phyloP scores from a whole-genome alignment of 306 rosid genomes.

The Gleditsia sinensis region DNA sequence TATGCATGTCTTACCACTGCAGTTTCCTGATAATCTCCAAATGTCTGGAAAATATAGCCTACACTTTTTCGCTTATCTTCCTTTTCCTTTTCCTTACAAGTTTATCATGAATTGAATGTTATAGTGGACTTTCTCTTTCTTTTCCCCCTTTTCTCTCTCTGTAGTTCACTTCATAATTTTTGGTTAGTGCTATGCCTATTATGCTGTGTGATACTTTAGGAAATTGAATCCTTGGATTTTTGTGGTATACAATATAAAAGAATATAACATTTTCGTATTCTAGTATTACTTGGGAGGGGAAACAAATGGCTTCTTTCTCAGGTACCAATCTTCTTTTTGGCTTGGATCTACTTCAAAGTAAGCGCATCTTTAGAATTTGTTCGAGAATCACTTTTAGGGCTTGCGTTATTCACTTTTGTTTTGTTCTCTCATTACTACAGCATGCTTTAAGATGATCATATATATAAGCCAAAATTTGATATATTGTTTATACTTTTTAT shows the following conservation, averaged over 20 bases:
- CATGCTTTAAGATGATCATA: not conserved
- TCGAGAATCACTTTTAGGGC: not conserved
- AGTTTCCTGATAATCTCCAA: too few species aligned
- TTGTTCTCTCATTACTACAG: slow-evolving; percentile 3
- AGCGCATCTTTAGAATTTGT: not conserved
- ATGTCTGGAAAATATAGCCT: not conserved
- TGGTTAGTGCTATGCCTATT: not conserved
- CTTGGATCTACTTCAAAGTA: not conserved
- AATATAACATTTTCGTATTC: too few species aligned
- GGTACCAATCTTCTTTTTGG: not conserved
- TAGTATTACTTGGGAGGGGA: not conserved
- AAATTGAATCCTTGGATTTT: not conserved
- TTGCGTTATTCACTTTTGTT: not conserved
- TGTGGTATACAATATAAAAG: too few species aligned
- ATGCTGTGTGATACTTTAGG: not conserved
- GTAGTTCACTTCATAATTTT: not conserved
- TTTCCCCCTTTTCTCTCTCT: not conserved
- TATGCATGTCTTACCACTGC: too few species aligned
- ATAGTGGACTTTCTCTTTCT: not conserved
- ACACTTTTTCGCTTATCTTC: not conserved
- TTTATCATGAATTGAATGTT: not conserved
- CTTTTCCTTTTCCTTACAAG: not conserved
- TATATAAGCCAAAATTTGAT: not conserved
- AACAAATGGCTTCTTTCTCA: not conserved
- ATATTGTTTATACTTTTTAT: not conserved